These are phyloP conservation scores for Neonectria magnoliae DNA, from an alignment of 2,329 filamentous ascomycete genomes.

Conservation along the genomic window DNA sequence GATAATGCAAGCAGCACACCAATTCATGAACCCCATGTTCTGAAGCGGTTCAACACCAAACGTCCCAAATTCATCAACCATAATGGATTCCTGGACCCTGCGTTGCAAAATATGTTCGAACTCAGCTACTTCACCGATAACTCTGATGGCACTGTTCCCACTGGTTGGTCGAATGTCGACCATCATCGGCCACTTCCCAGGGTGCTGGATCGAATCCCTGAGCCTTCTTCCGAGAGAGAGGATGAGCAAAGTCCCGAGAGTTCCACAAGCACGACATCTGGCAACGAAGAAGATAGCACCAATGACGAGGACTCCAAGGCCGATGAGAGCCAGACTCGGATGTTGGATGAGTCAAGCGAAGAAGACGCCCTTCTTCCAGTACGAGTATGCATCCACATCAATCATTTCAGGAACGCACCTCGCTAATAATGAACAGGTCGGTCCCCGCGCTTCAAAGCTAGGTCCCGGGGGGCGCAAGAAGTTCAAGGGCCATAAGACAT, in stretches of 20 bases:
- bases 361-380: slow-evolving; percentile 54
- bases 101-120: slow-evolving; percentile 79
- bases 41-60: slow-evolving; percentile 60
- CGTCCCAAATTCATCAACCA: slow-evolving; percentile 65
- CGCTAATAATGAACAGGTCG: slow-evolving; percentile 19
- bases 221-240: slow-evolving; percentile 54
- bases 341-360: slow-evolving; percentile 68
- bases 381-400: slow-evolving; percentile 37
- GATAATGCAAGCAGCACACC: slow-evolving; percentile 60
- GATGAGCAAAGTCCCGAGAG: slow-evolving; percentile 60
- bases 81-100: slow-evolving; percentile 67
- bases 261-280: slow-evolving; percentile 59
- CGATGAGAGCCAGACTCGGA: slow-evolving; percentile 57
- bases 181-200: slow-evolving; percentile 68
- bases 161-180: slow-evolving; percentile 73
- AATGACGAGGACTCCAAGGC: slow-evolving; percentile 58
- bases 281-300: slow-evolving; percentile 62
- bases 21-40: slow-evolving; percentile 41
- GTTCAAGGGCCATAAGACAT: slow-evolving; percentile 56
- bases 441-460: slow-evolving; percentile 39
- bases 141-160: slow-evolving; percentile 69
- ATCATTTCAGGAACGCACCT: background rate
- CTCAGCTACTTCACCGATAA: slow-evolving; percentile 71
- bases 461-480: slow-evolving; percentile 57
- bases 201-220: slow-evolving; percentile 58